Percentiles rank a stretch among this genome's conserved stretches.
Conservation (phyloP, 2,329 filamentous ascomycete genomes). For the Cladophialophora bantiana region DNA sequence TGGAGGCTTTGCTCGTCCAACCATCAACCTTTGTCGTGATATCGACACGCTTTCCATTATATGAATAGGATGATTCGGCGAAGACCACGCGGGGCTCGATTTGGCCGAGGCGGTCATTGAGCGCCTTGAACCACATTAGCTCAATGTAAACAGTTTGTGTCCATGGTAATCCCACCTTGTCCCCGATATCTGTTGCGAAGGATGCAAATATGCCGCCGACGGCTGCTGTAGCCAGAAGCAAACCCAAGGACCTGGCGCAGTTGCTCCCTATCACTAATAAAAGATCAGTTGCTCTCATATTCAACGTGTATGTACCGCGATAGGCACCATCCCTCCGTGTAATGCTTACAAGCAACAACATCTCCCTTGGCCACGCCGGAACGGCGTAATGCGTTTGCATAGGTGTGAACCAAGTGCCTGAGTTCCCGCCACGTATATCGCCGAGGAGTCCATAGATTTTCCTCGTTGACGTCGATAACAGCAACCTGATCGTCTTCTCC, state of each 20-base stretch:
- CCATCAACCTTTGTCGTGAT: neutral
- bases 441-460: constrained; percentile 41
- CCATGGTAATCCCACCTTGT: neutral
- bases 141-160: neutral
- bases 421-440: constrained; percentile 50
- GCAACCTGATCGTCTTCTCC: neutral
- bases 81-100: constrained; percentile 13
- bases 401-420: constrained; percentile 47
- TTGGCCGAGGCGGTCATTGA: constrained; percentile 5
- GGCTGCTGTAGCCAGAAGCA: constrained; percentile 16
- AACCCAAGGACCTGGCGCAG: neutral
- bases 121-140: constrained; percentile 4
- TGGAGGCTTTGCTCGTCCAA: neutral
- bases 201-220: constrained; percentile 20
- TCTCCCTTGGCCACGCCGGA: constrained; percentile 49
- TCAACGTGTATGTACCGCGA: neutral
- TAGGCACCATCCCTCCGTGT: neutral
- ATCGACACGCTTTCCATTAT: constrained; percentile 9
- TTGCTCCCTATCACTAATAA: constrained; percentile 16
- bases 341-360: constrained; percentile 39
- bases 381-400: constrained; percentile 47
- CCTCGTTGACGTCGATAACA: constrained; percentile 39
- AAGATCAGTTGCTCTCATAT: neutral
- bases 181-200: constrained; percentile 24
- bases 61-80: constrained; percentile 9